Conservation (phyloP, 129 eudicot species). For the Saussurea involucrata region DNA sequence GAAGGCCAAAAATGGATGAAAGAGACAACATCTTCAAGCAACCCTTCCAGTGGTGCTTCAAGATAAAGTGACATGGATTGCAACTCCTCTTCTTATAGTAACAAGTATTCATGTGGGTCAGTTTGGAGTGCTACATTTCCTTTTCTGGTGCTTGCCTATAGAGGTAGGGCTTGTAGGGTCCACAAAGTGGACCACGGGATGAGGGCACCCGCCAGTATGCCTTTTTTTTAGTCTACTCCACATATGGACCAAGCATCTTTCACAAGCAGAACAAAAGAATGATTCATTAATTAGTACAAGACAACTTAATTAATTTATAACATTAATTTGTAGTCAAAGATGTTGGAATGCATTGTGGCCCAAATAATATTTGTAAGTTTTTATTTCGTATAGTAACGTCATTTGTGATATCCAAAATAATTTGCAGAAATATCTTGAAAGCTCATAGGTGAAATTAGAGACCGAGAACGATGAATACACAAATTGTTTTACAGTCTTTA, state of each 20-base stretch:
- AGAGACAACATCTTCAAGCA: slow-evolving; percentile 33
- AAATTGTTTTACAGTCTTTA: too few species aligned
- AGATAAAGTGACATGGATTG: slow-evolving; percentile 3
- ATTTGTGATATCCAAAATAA: too few species aligned
- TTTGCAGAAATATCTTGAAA: background rate
- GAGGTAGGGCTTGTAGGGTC: too few species aligned
- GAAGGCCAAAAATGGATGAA: slow-evolving; percentile 47
- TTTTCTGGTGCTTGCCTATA: too few species aligned
- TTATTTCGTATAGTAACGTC: background rate
- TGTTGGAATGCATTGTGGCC: background rate
- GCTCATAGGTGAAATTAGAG: too few species aligned
- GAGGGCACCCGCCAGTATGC: too few species aligned
- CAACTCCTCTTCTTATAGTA: background rate
- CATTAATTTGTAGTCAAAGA: background rate
- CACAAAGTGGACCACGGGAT: too few species aligned
- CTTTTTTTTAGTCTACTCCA: background rate
- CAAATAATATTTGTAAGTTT: background rate
- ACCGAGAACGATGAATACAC: too few species aligned
- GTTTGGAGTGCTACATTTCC: slow-evolving; percentile 12
- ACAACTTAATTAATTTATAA: background rate
- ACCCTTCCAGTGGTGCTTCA: slow-evolving; percentile 4
- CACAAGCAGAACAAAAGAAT: background rate
- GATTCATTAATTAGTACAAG: slow-evolving; percentile 1
- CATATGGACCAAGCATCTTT: slow-evolving; percentile 14
- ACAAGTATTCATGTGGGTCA: slow-evolving; percentile 8